These are phyloP conservation scores for Ogataea zsoltii DNA, from an alignment of 805 yeast genomes.

Conservation along the genomic window DNA sequence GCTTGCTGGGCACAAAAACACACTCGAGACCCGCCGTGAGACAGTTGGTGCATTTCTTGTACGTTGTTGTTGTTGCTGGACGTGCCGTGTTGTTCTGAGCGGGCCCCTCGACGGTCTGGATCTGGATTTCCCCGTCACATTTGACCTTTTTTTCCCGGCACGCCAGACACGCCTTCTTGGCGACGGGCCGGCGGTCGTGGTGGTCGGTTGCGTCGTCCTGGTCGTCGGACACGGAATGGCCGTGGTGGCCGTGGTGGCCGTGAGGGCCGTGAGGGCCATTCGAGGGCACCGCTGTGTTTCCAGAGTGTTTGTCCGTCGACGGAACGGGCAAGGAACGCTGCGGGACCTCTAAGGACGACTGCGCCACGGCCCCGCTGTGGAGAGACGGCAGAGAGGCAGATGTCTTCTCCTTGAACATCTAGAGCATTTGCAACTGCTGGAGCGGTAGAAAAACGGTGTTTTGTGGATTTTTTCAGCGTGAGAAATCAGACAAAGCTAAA, in stretches of 20 bases:
- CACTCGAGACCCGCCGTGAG: constrained; percentile 46
- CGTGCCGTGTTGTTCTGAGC: constrained; percentile 6
- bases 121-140: constrained; percentile 58
- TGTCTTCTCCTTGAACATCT: constrained; percentile 2
- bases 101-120: constrained; percentile 16
- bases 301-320: not conserved
- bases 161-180: constrained; percentile 60
- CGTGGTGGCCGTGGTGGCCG: too few species aligned
- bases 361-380: not conserved
- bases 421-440: not conserved
- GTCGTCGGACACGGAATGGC: constrained; percentile 1
- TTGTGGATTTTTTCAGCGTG: not conserved
- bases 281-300: not conserved
- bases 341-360: not conserved
- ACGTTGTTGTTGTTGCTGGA: constrained; percentile 20
- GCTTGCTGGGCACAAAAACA: constrained; percentile 54
- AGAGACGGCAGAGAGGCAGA: constrained; percentile 2
- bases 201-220: not conserved
- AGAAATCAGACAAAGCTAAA: not conserved
- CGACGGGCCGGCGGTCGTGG: constrained; percentile 46
- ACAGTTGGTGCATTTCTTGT: constrained; percentile 51
- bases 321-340: not conserved
- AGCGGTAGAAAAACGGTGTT: not conserved
- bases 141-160: constrained; percentile 67
- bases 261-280: not conserved